phyloP scores from a whole-genome alignment of 345 rosid species.

The Erodium maritimum region DNA sequence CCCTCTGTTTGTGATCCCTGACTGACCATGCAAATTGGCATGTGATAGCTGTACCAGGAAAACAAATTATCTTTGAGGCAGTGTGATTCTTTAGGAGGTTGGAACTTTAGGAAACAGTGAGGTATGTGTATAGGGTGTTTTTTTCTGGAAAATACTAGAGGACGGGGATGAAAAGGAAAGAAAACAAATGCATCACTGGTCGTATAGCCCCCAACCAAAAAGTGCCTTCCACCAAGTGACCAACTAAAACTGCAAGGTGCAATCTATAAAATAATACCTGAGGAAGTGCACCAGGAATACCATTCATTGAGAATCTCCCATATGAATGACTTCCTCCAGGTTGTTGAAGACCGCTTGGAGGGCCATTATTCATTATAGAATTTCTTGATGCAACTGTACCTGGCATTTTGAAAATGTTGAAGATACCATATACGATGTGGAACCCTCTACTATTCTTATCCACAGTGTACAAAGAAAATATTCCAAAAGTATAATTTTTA shows the following conservation, averaged over 20 bases:
- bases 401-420: not conserved
- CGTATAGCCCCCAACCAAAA: not conserved
- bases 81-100: not conserved
- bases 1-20: conserved; percentile 1
- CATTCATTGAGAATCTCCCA: not conserved
- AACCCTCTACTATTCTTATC: not conserved
- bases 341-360: not conserved
- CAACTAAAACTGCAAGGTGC: not conserved
- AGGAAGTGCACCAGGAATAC: not conserved
- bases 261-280: not conserved
- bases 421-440: not conserved
- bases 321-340: not conserved
- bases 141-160: not conserved
- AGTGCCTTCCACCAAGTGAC: not conserved
- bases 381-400: not conserved
- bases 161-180: not conserved
- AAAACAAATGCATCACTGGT: not conserved
- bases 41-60: not conserved
- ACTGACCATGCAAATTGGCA: not conserved
- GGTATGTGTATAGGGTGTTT: not conserved
- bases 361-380: not conserved
- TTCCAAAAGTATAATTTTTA: not conserved
- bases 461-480: not conserved
- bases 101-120: no score
- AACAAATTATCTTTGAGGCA: not conserved